phyloP scores from a whole-genome alignment of 1,284 basidiomycete species.

The Taiwanofungus camphoratus region DNA sequence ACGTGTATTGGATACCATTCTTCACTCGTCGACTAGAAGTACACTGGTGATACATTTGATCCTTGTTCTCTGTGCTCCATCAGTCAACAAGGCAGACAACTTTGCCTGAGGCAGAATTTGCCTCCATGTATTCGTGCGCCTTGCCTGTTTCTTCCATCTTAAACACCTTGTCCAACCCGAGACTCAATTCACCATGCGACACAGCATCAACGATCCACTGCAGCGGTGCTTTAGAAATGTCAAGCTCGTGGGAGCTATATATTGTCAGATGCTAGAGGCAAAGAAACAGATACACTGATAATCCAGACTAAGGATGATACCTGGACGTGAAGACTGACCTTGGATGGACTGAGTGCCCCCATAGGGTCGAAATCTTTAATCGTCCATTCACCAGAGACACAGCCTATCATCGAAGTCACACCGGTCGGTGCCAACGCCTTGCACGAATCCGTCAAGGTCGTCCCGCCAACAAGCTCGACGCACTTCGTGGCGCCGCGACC shows the following conservation, averaged over 20 bases:
- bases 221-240: constrained; percentile 8
- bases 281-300: neutral
- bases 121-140: constrained; percentile 10
- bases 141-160: constrained; percentile 10
- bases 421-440: constrained; percentile 2
- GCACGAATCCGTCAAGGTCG: constrained; percentile 8
- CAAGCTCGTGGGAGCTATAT: constrained; percentile 4
- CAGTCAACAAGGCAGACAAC: constrained; percentile 9
- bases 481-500: constrained; percentile 7
- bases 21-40: too few relatives aligned
- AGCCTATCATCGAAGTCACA: constrained; percentile 6
- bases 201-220: constrained; percentile 11
- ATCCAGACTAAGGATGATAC: too few relatives aligned
- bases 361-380: constrained; percentile 9
- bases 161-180: constrained; percentile 9
- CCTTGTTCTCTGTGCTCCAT: too few relatives aligned
- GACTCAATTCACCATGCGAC: constrained; percentile 5
- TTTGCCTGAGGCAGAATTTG: constrained; percentile 8
- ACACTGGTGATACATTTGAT: too few relatives aligned
- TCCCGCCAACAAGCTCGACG: constrained; percentile 8
- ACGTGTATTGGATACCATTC: too few relatives aligned
- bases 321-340: neutral
- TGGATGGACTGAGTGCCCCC: constrained; percentile 1
- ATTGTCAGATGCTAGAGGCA: constrained; percentile 5
- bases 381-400: constrained; percentile 10